Percentiles rank a stretch among this genome's conserved stretches.
These are phyloP conservation scores for Apiospora koreana DNA, from an alignment of 2,329 filamentous ascomycete genomes.

Conservation along the genomic window DNA sequence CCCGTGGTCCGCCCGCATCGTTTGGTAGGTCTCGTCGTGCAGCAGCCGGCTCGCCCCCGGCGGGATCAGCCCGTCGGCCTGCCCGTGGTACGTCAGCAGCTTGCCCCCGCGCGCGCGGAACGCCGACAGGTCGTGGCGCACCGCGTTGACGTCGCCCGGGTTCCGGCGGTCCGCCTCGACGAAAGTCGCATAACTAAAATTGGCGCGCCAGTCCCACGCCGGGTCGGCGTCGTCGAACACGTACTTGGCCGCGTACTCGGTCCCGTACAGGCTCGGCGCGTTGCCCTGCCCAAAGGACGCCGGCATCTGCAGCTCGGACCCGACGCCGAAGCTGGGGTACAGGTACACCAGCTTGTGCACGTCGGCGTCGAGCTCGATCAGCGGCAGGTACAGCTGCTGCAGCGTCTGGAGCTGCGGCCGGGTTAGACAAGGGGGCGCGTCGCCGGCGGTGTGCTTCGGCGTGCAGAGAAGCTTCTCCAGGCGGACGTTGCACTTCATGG, in stretches of 20 bases:
- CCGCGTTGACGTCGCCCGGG: conserved; percentile 14
- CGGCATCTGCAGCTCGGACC: conserved; percentile 13
- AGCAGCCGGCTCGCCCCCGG: conserved; percentile 19
- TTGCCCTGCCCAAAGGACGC: background rate
- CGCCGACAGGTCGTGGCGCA: conserved; percentile 24
- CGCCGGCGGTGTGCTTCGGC: background rate
- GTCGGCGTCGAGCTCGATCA: conserved; percentile 34
- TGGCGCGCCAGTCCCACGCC: conserved; percentile 14
- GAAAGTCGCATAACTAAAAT: conserved; percentile 15
- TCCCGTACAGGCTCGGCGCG: conserved; percentile 10
- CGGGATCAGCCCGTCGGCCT: conserved; percentile 28
- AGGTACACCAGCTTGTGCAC: conserved; percentile 11
- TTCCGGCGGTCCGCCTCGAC: conserved; percentile 9
- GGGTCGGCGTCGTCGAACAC: conserved; percentile 14
- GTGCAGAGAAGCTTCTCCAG: conserved; percentile 5
- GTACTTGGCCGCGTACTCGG: conserved; percentile 15
- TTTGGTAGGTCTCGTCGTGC: conserved; percentile 17
- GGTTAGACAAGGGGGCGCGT: conserved; percentile 3
- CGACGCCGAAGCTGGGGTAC: conserved; percentile 10
- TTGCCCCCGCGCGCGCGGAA: conserved; percentile 27
- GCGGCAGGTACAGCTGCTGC: conserved; percentile 35
- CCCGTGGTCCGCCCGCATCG: conserved; percentile 23
- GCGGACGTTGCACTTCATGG: conserved; percentile 1
- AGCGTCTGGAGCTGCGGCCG: conserved; percentile 41
- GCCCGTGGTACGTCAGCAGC: conserved; percentile 32